Evolutionary conservation across 179 eudicot species (phyloP), one percentile per base, ranked within the genome.

Genomic region (Pouteria campechiana): DNA sequence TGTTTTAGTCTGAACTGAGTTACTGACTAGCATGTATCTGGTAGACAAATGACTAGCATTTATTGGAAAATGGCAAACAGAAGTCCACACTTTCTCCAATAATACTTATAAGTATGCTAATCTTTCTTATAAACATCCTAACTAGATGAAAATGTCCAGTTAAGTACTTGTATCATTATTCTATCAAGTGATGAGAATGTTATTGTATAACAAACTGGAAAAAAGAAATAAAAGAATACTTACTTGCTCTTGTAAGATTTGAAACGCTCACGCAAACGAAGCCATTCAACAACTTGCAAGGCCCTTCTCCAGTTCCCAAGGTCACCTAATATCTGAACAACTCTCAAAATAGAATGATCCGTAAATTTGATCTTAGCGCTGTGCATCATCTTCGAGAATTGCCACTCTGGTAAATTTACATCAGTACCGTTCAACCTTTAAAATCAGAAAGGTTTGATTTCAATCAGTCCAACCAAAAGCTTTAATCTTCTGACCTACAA

Each of bases 211-310:
- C 12, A 8, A 25, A 9, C 29, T 28, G 34, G 33, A 25, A 37
- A 16, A 15, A 19, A 27, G 17, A 8, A 16, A 34, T 32, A 4
- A 38, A 31, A 47, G 24, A 34, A 53, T 46, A 51, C 45, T 20
- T 53, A 83, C 97, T 92, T 74, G 63, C 61, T 55, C 65, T 69
- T 85, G 58, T 67, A 69, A 32, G 95, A 81, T 40, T 75, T 78
- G 58, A 57, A 89, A 53, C 89, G 93, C 37, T 89, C 93, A 16
- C 78, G 83, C 48, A 69, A 61, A 53, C 76, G 94, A 72, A 84
- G 75, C 97, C 97, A 88, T 52, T 84, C 95, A 55, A 89, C 68
- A 54, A 85, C 75, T 70, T 84, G 97, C 50, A 89, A 77, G 58
- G 74, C 95, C 44, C 88, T 67, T 49, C 65, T 81, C 97, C 97